Base-by-base conservation (phyloP, 345 rosid species). In the Gossypium thurberi region DNA sequence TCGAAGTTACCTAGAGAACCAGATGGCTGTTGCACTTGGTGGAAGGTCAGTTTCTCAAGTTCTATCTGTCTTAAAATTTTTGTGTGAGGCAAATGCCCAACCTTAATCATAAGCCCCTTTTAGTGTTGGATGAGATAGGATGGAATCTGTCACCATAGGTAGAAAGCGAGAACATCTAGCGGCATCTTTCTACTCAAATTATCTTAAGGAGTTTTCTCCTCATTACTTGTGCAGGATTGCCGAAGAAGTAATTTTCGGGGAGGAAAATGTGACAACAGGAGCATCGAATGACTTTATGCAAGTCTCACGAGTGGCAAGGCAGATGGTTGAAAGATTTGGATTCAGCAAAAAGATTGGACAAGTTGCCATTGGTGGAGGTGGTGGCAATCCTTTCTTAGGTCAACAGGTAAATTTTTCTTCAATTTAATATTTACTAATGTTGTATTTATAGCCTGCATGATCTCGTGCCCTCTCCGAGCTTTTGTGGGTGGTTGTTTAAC, bases 251-350 rank as follows among this genome's bases (percentile, higher is more conserved):
- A 95, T 95, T 26, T 95, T 90, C 58, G 99, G 99, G 5, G 48
- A 63, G 28, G 97, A 95, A 47, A 95, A 95, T 80, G 99, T 95
- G 77, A 95, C 98, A 15, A 95, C 99, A 0, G 99, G 99, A 75
- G 99, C 99, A 81, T 95, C 99, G 2, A 95, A 86, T 43, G 98
- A 95, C 82, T 92, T 95, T 86, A 92, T 95, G 98, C 96, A 92
- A 88, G 99, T 95, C 47, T 95, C 98, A 18, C 84, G 98, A 40
- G 99, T 95, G 67, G 99, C 99, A n/a, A 88, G 99, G 75, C 99
- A 95, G 82, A 95, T 95, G 99, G 92, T 95, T 12, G 98, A 95
- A 86, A 89, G 99, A 76, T 92, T 91, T 56, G 98, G 98, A 8
- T 91, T 95, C 87, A 92, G 98, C 87, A 95, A 91, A 80, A 95